phyloP scores from a whole-genome alignment of 352 stramenopile genomes.

The Pythium angustatum region DNA sequence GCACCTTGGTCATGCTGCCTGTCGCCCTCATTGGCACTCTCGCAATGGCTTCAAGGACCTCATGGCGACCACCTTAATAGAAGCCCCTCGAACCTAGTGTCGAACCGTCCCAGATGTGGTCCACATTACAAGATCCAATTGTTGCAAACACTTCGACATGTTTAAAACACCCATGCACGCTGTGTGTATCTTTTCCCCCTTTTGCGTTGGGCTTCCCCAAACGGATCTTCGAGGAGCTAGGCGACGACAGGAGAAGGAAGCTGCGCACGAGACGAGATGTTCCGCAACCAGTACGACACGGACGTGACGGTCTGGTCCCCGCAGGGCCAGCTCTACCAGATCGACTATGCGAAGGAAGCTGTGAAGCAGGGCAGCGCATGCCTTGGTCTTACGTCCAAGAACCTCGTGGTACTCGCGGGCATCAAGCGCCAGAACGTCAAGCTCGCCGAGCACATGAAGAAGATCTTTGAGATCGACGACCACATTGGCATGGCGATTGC shows the following conservation, averaged over 20 bases:
- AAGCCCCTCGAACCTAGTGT: not conserved
- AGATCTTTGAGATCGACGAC: conserved; percentile 99
- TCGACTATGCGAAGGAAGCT: conserved; percentile 96
- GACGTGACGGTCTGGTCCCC: conserved; percentile 99
- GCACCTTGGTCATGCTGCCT: conserved; percentile 17
- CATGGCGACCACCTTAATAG: not conserved
- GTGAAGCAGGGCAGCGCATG: conserved; percentile 96
- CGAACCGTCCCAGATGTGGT: conserved; percentile 6
- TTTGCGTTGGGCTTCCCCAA: not conserved
- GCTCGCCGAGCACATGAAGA: conserved; percentile 97
- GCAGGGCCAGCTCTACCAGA: conserved; percentile 98
- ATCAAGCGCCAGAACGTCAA: conserved; percentile 86
- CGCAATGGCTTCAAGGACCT: conserved; percentile 5
- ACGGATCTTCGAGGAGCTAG: conserved; percentile 13
- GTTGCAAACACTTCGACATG: conserved; percentile 19
- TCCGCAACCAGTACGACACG: conserved; percentile 99
- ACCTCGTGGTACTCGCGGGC: conserved; percentile 92
- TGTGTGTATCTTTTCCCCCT: conserved; percentile 40
- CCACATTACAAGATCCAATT: conserved; percentile 16
- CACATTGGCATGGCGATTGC: conserved; percentile 98
- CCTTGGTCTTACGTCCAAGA: conserved; percentile 94
- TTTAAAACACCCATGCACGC: conserved; percentile 30
- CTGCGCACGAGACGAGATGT: conserved; percentile 79
- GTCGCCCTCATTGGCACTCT: not conserved
- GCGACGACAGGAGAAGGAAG: too few relatives aligned